phyloP scores from a whole-genome alignment of 345 rosid species.

The Boechera stricta region DNA sequence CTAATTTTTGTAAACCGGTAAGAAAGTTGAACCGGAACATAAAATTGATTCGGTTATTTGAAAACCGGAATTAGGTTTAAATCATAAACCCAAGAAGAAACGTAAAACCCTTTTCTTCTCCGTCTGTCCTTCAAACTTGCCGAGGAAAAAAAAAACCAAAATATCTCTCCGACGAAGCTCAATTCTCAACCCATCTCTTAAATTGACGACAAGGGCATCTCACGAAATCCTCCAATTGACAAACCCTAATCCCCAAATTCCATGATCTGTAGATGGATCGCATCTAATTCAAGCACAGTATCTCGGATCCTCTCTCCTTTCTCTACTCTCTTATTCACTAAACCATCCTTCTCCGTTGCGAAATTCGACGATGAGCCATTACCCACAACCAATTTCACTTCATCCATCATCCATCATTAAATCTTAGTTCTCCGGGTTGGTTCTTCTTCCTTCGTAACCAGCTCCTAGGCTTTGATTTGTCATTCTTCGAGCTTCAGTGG shows the following conservation, averaged over 20 bases:
- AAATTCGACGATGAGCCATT: constrained; percentile 42
- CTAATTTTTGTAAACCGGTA: constrained; percentile 6
- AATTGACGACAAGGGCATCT: constrained; percentile 18
- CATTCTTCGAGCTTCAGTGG: no score
- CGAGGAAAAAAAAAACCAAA: constrained; percentile 26
- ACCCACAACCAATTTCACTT: constrained; percentile 2
- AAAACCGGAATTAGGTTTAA: constrained; percentile 12
- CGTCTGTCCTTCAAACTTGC: constrained; percentile 39
- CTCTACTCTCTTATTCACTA: constrained; percentile 47
- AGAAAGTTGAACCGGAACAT: not conserved
- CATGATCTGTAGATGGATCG: constrained; percentile 58
- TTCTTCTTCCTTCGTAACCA: no score
- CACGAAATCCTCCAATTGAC: not conserved
- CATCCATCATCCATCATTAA: not conserved
- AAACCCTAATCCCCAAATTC: constrained; percentile 31
- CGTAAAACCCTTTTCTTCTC: constrained; percentile 17
- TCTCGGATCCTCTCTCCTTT: constrained; percentile 36
- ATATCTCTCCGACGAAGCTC: constrained; percentile 19
- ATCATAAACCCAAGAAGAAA: constrained; percentile 20
- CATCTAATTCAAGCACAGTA: constrained; percentile 34
- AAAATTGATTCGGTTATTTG: not conserved
- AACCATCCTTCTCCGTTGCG: constrained; percentile 49
- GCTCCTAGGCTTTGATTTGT: no score
- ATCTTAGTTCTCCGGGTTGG: no score
- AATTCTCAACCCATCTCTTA: not conserved